Evolutionary conservation across 331 rosid genomes (phyloP), one percentile per base, ranked within the genome.

Genomic region (Rhamnella rubrinervis): DNA sequence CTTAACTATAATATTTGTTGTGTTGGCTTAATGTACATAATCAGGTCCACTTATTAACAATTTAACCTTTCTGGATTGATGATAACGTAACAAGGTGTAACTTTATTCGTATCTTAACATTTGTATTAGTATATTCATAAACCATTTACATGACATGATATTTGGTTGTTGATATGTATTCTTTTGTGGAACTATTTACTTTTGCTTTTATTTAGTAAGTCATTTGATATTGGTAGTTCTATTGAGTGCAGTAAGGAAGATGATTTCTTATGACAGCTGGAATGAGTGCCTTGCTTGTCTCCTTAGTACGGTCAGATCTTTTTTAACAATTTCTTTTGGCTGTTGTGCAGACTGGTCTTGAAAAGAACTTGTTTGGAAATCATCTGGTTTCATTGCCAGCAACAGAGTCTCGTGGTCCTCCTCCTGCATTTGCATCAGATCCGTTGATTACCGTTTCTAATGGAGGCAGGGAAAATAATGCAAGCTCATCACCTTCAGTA

Each of bases 281-380:
- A 63, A 37, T 68, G 1, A 6, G 25, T 19, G 26, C 50, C 25
- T 55, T 51, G 58, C 21, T 9, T 56, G 31, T 75, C 50, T 50
- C 73, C 59, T 17, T 70, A 40, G 63, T 55, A 21, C 63, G 49
- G 18, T 68, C 21, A 41, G 59, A 67, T 67, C 39, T 65, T 51
- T 71, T 47, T 65, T 51, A 67, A 47, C 66, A 66, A 25, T 28
- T 76, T 75, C 16, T 64, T 56, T 65, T 56, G 78, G 63, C 57
- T 69, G 66, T 72, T 74, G 60, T 77, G 88, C 93, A 95, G 99
- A 87, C 96, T 62, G 97, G 99, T 60, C 78, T 87, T 86, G 99
- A 95, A 75, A 95, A 87, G 84, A 91, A 86, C 79, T 68, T 95
- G 84, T 87, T 91, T 80, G 99, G 99, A 74, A 95, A 82, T 81